Evolutionary conservation across 139 green algal genomes (phyloP), one percentile per base, ranked within the genome.

Genomic region (Picochlorum sp.): DNA sequence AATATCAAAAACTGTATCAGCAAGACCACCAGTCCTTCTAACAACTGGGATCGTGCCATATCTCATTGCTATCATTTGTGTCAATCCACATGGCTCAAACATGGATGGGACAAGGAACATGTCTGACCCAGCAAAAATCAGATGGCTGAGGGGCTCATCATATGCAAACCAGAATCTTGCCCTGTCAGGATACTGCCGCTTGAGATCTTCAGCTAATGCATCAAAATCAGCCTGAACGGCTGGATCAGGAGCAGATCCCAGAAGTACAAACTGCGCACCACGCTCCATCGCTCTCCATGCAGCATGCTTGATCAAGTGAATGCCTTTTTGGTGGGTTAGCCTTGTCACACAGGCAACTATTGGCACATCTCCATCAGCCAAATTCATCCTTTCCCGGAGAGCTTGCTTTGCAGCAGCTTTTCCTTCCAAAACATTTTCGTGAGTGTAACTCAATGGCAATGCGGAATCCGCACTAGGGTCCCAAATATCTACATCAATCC

Each of bases 401-500:
- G 74, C 73, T 62, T 61, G 56, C 50, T 77, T 69, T 20, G 85
- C 85, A 6, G 82, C 86, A 44, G 72, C 72, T 76, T 90, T 91
- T 45, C 84, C 83, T 63, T 78, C 65, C 21, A 66, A 71, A 4
- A 69, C 54, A 6, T 77, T 57, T 16, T 81, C 65, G 0, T 74
- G 65, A 20, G 71, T 83, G 88, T 83, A 97, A 69, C 77, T 73
- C 7, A 41, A 14, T 14, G 88, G 88, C 57, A 96, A 68, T 71
- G 86, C 88, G 13, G 62, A 38, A 72, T 96, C 91, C 20, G 71
- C 65, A 6, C 66, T 57, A 8, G 93, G 93, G 72, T 98, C 88
- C 93, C 93, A 98, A 59, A 97, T 92, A 72, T 98, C 93, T 30
- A 81, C 65, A 78, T 98, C 93, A 60, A 98, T 98, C 52, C 93